These are phyloP conservation scores for Mortierella sp. DNA, from an alignment of 371 early-diverging fungal species.

Conservation along the genomic window DNA sequence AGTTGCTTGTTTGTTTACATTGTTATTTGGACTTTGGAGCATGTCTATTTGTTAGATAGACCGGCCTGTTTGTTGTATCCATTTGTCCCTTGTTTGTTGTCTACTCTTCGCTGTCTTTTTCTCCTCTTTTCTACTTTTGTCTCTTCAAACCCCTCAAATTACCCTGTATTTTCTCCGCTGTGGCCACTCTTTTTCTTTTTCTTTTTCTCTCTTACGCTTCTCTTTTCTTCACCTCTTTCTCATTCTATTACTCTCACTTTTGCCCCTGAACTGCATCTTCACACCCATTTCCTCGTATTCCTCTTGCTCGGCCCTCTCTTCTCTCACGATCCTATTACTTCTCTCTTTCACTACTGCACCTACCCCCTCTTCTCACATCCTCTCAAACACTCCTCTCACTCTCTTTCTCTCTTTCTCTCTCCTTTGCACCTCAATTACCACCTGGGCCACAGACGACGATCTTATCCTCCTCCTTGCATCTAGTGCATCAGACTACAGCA, in stretches of 20 bases:
- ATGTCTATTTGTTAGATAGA: no score
- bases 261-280: background rate
- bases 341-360: background rate
- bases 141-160: background rate
- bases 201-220: background rate
- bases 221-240: background rate
- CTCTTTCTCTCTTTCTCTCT: background rate
- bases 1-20: background rate
- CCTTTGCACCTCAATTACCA: background rate
- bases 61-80: no score
- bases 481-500: background rate
- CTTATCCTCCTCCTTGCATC: background rate
- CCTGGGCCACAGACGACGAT: conserved; percentile 1
- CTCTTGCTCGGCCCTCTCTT: background rate
- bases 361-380: background rate
- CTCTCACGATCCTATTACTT: background rate
- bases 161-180: background rate
- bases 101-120: background rate
- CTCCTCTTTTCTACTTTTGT: background rate
- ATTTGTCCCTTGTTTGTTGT: no score
- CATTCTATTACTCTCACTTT: background rate
- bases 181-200: background rate
- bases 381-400: background rate
- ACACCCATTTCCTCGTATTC: background rate
- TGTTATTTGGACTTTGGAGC: background rate